Conservation (phyloP, 1,284 basidiomycete genomes). For the Leccinum pachyderme region DNA sequence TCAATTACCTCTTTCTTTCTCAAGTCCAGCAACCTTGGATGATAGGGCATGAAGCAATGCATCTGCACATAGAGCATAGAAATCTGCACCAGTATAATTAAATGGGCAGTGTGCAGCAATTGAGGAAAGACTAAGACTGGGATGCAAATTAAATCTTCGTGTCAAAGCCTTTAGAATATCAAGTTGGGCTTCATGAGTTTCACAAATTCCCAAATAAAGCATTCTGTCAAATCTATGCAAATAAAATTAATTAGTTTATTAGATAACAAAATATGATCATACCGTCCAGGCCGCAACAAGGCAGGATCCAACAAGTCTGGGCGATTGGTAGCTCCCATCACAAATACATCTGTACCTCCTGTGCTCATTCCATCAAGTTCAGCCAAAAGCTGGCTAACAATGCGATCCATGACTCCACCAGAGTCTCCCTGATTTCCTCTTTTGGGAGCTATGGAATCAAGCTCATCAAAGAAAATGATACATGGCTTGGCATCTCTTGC, state of each 20-base stretch:
- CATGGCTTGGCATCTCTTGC: constrained; percentile 90
- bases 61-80: constrained; percentile 97
- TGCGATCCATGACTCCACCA: constrained; percentile 96
- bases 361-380: constrained; percentile 91
- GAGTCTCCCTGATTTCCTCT: constrained; percentile 94
- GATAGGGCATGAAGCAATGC: constrained; percentile 96
- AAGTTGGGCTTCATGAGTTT: constrained; percentile 83
- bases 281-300: constrained; percentile 88
- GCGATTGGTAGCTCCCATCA: constrained; percentile 97
- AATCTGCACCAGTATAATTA: constrained; percentile 96
- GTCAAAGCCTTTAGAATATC: constrained; percentile 91
- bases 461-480: constrained; percentile 97
- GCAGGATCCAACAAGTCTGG: constrained; percentile 96
- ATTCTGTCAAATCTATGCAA: constrained; percentile 87
- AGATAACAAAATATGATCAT: constrained; percentile 19
- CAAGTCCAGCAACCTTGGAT: constrained; percentile 79
- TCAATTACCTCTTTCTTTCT: constrained; percentile 59
- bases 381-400: constrained; percentile 94
- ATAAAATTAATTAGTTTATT: background rate
- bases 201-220: constrained; percentile 93
- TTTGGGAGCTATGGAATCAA: constrained; percentile 96
- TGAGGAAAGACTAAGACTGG: constrained; percentile 60
- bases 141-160: constrained; percentile 85
- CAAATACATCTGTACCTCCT: constrained; percentile 76
- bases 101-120: constrained; percentile 84